These are phyloP conservation scores for Penicillium sp. DNA, from an alignment of 2,329 filamentous ascomycete species.

Conservation along the genomic window DNA sequence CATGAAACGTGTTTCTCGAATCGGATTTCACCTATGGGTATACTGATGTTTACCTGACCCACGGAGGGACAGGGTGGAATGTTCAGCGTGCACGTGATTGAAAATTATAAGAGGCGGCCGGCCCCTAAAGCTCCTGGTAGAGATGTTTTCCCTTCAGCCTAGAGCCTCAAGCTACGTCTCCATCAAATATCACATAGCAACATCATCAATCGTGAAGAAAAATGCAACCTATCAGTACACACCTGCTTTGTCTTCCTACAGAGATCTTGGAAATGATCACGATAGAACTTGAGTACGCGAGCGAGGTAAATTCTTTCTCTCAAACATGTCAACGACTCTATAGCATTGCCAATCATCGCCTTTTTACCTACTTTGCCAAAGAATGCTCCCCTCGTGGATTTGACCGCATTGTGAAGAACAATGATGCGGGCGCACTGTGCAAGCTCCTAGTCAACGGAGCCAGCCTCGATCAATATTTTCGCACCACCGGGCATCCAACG, in stretches of 20 bases:
- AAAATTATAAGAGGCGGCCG: too few species aligned
- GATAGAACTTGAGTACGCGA: neutral
- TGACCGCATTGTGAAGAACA: neutral
- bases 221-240: neutral
- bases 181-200: too few species aligned
- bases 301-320: neutral
- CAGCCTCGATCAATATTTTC: neutral
- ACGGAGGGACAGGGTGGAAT: too few species aligned
- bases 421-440: neutral
- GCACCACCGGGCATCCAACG: neutral
- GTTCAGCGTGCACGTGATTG: too few species aligned
- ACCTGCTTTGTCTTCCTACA: neutral
- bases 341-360: neutral
- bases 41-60: too few species aligned
- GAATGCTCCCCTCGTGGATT: neutral
- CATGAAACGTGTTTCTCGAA: too few species aligned
- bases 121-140: too few species aligned
- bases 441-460: neutral
- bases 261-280: neutral
- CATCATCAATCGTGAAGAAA: too few species aligned
- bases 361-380: neutral
- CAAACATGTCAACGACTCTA: neutral
- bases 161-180: neutral
- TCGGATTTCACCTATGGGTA: too few species aligned
- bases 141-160: too few species aligned